A percentile compares a stretch with the other conserved stretches of the same genome.
Conservation (phyloP, 2,329 filamentous ascomycete species). For the Claviceps arundinis region DNA sequence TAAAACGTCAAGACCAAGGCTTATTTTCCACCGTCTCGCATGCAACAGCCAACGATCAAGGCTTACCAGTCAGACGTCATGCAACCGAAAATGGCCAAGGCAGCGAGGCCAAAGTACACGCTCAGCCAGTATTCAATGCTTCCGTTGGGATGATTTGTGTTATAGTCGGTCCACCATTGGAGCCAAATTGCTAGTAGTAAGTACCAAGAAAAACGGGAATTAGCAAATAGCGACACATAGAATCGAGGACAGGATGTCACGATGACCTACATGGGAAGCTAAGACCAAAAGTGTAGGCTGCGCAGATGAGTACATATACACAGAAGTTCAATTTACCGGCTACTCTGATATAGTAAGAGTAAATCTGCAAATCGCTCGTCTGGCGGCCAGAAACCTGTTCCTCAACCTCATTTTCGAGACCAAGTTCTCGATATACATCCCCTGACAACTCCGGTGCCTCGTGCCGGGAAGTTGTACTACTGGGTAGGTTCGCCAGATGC, state of each 20-base stretch:
- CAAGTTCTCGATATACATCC: conserved; percentile 8
- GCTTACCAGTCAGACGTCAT: conserved; percentile 8
- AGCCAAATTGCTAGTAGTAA: conserved; percentile 11
- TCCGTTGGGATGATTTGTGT: conserved; percentile 8
- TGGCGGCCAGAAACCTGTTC: conserved; percentile 4
- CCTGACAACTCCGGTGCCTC: conserved; percentile 7
- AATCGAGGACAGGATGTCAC: too few relatives aligned
- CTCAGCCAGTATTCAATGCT: conserved; percentile 11
- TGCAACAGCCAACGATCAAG: not conserved
- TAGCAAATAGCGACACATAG: not conserved
- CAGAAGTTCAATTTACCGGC: conserved; percentile 7
- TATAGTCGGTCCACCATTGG: conserved; percentile 14
- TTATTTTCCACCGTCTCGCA: not conserved
- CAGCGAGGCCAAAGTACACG: conserved; percentile 9
- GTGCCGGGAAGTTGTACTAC: not conserved
- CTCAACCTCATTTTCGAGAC: conserved; percentile 9
- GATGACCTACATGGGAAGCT: conserved; percentile 10
- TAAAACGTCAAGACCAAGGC: not conserved
- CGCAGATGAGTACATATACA: conserved; percentile 10
- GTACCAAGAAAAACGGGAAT: not conserved
- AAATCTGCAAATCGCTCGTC: conserved; percentile 9
- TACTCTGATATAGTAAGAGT: conserved; percentile 10
- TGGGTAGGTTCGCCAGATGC: conserved; percentile 1
- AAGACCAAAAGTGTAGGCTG: conserved; percentile 10
- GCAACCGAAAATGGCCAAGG: conserved; percentile 8